Evolutionary conservation across 768 basidiomycete species (phyloP).

Genomic region (Rhodosporidiobolus sp.): DNA sequence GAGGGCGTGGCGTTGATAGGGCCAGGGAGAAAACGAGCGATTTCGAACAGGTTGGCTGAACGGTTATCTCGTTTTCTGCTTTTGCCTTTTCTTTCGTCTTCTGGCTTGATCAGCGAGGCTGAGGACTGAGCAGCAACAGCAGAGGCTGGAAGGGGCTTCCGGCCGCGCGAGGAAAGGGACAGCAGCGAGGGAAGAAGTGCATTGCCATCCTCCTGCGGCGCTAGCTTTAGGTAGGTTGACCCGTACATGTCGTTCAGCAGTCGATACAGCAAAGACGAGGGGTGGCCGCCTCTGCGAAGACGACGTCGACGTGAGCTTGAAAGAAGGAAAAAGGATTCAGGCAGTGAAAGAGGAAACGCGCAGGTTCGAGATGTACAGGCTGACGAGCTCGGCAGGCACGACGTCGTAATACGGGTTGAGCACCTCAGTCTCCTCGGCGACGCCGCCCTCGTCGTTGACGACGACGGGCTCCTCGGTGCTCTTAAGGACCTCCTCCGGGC

Average conservation of each 20-base stretch:
- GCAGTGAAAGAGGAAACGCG: slow-evolving; percentile 56
- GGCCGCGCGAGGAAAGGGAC: no score
- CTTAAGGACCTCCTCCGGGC: slow-evolving; percentile 51
- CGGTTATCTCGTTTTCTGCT: no score
- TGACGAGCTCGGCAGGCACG: slow-evolving; percentile 83
- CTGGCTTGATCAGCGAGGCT: no score
- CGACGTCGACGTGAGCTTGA: not conserved
- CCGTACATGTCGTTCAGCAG: slow-evolving; percentile 38
- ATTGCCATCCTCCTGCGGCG: no score
- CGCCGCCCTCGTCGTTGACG: slow-evolving; percentile 15
- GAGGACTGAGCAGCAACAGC: no score
- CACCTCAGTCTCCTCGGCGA: slow-evolving; percentile 81
- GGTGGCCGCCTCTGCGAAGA: slow-evolving; percentile 77
- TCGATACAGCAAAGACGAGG: slow-evolving; percentile 87
- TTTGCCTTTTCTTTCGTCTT: no score
- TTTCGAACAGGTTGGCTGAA: no score
- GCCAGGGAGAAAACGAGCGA: no score
- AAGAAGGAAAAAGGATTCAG: not conserved
- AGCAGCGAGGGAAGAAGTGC: no score
- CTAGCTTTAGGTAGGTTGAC: no score
- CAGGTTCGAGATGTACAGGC: slow-evolving; percentile 96
- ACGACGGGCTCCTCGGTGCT: slow-evolving; percentile 47
- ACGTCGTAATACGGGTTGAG: slow-evolving; percentile 97
- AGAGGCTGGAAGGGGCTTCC: no score
- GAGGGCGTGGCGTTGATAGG: no score